Conservation (phyloP, 2,329 filamentous ascomycete genomes). For the Pseudogymnoascus sp. region DNA sequence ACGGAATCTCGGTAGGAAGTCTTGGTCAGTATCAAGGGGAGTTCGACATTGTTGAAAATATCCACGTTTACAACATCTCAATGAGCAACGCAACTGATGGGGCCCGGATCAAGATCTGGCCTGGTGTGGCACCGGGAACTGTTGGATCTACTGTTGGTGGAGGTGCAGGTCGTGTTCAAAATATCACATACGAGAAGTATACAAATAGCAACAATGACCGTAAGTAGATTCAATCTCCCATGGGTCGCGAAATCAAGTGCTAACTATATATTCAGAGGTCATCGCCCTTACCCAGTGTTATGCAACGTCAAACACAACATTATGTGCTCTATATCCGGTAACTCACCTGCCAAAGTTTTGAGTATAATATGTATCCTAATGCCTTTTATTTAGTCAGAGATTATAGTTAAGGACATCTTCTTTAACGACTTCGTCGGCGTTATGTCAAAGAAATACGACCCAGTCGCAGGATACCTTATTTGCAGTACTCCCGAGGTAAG, state of each 20-base stretch:
- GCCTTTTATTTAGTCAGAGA: slow-evolving; percentile 20
- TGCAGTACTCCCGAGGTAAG: slow-evolving; percentile 42
- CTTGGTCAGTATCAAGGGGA: slow-evolving; percentile 50
- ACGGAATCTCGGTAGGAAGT: slow-evolving; percentile 54
- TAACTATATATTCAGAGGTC: slow-evolving; percentile 9
- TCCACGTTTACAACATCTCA: slow-evolving; percentile 43
- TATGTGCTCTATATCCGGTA: slow-evolving; percentile 50
- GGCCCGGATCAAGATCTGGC: slow-evolving; percentile 60
- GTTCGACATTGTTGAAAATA: slow-evolving; percentile 52
- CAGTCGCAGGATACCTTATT: slow-evolving; percentile 37
- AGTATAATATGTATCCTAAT: slow-evolving; percentile 35
- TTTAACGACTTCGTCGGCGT: slow-evolving; percentile 48
- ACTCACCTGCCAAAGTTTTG: slow-evolving; percentile 43
- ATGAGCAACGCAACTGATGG: slow-evolving; percentile 47
- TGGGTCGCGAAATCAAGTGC: neutral
- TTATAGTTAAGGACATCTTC: slow-evolving; percentile 46
- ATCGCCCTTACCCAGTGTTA: slow-evolving; percentile 45
- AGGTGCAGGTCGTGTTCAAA: slow-evolving; percentile 51
- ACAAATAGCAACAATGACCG: slow-evolving; percentile 49
- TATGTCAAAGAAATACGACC: slow-evolving; percentile 37
- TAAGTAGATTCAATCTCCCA: slow-evolving; percentile 8
- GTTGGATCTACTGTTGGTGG: slow-evolving; percentile 51
- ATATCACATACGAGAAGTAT: slow-evolving; percentile 55
- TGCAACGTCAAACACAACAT: slow-evolving; percentile 48
- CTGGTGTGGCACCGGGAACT: slow-evolving; percentile 35